Base-by-base conservation (phyloP, 192 early-diverging fungal species). In the Linnemannia schmuckeri region DNA sequence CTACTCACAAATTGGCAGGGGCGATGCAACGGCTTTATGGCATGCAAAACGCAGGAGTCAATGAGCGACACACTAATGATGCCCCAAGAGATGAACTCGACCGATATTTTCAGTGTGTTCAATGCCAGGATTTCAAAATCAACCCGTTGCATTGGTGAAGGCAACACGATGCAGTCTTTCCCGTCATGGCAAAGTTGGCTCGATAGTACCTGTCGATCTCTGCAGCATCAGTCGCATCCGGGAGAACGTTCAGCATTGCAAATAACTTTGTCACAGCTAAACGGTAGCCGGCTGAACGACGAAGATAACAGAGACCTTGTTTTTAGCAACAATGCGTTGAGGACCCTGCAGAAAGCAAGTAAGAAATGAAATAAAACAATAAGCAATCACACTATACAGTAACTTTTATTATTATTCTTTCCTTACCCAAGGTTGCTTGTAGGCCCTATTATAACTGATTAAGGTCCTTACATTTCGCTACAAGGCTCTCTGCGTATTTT, bases 141-240 rank as follows among this genome's bases (percentile, higher is more conserved):
- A 30, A 83, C 49, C 71, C 75, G 44, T 17, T 83, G 33, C 35
- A 73, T 49, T 83, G 75, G 76, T 83, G 70, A 70, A 42, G 27
- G 15, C 37, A 77, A 33, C 75, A 83, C 35, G 24, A 33, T 40
- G 49, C 75, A 73, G 57, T 35, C n/a, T 77, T 73, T 44, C 76
- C 76, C 0, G 37, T 41, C 47, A 35, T 83, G 76, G 57, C 69
- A 24, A 24, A 55, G n/a, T 38, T 83, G 18, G 82, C 75, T 33
- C 20, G 57, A 46, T 78, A 78, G 41, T 78, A 83, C 41, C 70
- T 83, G 27, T 83, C 76, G 35, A 78, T 78, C 63, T 57, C 76
- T 7, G 37, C 82, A 37, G 72, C 74, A 13, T 82, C 81, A 41
- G 63, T 82, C 7, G 38, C 74, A 54, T 76, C 74, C 0, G 69